Percentiles rank a stretch among this genome's conserved stretches.
Conservation (phyloP, 2,329 filamentous ascomycete genomes). For the Emergomyces africanus region DNA sequence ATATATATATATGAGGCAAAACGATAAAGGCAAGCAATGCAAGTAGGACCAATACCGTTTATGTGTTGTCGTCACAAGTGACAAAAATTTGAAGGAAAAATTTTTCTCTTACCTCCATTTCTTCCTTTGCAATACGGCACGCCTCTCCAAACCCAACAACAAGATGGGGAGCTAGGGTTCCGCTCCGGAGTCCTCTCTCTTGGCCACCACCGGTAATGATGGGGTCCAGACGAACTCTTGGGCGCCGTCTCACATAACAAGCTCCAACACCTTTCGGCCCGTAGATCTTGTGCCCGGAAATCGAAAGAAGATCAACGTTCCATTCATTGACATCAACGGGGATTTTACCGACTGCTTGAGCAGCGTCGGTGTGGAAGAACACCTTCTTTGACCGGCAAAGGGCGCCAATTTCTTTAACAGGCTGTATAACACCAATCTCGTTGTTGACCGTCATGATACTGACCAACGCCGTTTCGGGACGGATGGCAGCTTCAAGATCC, state of each 20-base stretch:
- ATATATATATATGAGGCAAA: conserved; percentile 3
- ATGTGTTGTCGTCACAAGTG: neutral
- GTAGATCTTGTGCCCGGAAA: conserved; percentile 97
- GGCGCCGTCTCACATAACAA: conserved; percentile 86
- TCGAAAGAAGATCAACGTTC: conserved; percentile 98
- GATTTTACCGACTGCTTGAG: conserved; percentile 98
- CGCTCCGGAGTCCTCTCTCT: conserved; percentile 86
- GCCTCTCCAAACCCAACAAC: conserved; percentile 93
- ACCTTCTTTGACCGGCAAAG: conserved; percentile 84
- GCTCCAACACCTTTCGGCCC: conserved; percentile 95
- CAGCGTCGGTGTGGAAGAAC: conserved; percentile 95
- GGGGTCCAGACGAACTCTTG: conserved; percentile 85
- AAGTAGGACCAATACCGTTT: neutral
- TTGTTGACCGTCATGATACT: conserved; percentile 99
- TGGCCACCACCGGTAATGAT: conserved; percentile 95
- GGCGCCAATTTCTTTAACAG: conserved; percentile 82
- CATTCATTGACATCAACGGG: conserved; percentile 92
- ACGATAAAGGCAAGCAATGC: neutral
- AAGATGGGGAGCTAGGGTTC: conserved; percentile 78
- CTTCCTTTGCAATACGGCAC: conserved; percentile 78
- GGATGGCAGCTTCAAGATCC: conserved; percentile 75
- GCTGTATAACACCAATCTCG: conserved; percentile 98
- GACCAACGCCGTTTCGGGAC: conserved; percentile 80
- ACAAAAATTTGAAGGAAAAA: conserved; percentile 4
- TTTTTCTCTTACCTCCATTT: conserved; percentile 61